A percentile compares a stretch with the other conserved stretches of the same genome.
Evolutionary conservation across 2,329 filamentous ascomycete species (phyloP).

Genomic region (Ophiostoma populinum): DNA sequence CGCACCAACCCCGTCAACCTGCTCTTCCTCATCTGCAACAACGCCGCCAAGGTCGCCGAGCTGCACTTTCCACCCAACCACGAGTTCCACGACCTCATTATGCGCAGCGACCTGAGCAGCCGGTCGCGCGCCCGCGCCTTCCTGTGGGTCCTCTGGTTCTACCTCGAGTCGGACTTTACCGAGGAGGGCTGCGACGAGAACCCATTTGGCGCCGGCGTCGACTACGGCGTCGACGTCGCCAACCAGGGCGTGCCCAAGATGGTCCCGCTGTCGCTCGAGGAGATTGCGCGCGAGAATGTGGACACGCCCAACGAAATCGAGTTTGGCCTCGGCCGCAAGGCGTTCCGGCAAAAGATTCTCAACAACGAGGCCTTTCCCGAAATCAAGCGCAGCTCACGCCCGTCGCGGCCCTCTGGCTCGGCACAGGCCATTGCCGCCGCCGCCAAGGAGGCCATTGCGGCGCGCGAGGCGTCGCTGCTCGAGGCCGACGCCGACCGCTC

Average conservation of each 20-base stretch:
- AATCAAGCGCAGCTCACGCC: conserved; percentile 34
- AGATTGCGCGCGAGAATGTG: conserved; percentile 54
- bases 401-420: conserved; percentile 13
- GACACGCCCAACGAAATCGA: conserved; percentile 52
- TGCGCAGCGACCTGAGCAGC: conserved; percentile 73
- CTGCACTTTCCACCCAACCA: conserved; percentile 69
- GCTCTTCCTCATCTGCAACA: conserved; percentile 84
- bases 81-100: conserved; percentile 94
- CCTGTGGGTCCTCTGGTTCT: conserved; percentile 98
- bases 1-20: conserved; percentile 95
- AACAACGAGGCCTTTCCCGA: conserved; percentile 56
- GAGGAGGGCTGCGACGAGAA: conserved; percentile 77
- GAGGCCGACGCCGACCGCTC: conserved; percentile 31
- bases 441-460: conserved; percentile 11
- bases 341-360: conserved; percentile 57
- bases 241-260: conserved; percentile 55
- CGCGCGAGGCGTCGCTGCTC: conserved; percentile 12
- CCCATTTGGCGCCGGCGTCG: conserved; percentile 63
- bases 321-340: conserved; percentile 57
- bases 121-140: conserved; percentile 73
- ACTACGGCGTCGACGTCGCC: conserved; percentile 45
- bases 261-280: conserved; percentile 44
- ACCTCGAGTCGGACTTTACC: conserved; percentile 88
- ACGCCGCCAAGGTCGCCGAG: conserved; percentile 81
- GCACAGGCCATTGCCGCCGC: conserved; percentile 10